Evolutionary conservation across 1,284 basidiomycete species (phyloP), one percentile per base, ranked within the genome.

Genomic region (Vanrija sp.): DNA sequence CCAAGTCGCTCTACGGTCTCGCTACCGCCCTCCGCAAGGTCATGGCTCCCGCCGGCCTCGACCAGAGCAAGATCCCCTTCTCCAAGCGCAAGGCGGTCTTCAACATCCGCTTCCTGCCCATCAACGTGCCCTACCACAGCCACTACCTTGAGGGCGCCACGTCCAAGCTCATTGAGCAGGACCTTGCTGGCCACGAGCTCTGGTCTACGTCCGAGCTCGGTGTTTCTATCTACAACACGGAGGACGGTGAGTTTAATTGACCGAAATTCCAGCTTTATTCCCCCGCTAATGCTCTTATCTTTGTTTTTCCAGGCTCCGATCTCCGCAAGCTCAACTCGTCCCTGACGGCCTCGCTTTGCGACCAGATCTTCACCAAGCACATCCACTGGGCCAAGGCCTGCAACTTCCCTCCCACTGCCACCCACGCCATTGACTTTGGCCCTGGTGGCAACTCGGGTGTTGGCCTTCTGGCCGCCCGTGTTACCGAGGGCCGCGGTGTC

Each of bases 121-220:
- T 98, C 67, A 88, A 86, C 59, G 94, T 94, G 0, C 96, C 95
- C 1, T 98, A 93, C 78, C 95, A 98, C 80, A 94, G 89, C 71
- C 78, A 80, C 37, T 96, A 97, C 75, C 80, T 98, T 49, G 68
- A 73, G n/a, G 85, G 83, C 38, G 86, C 85, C 4, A 85, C 90
- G 6, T 83, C 90, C 53, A 87, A 85, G 71, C 77, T 95, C 53
- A 75, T 87, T 39, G 72, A 82, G 41, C 62, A 85, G 82, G 94
- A 97, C 77, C 77, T 95, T 47, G 78, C 77, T 12, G 85, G 82
- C 1, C 82, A 89, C 68, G 89, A 93, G 63, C 74, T 94, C 38
- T 98, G 92, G 90, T 74, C 79, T n/a, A 67, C 83, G 1, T 76
- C 80, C 25, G 87, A 91, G 44, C 79, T 98, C 46, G 81, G 80